Conservation (phyloP, 306 rosid genomes). For the Alnus rubra region DNA sequence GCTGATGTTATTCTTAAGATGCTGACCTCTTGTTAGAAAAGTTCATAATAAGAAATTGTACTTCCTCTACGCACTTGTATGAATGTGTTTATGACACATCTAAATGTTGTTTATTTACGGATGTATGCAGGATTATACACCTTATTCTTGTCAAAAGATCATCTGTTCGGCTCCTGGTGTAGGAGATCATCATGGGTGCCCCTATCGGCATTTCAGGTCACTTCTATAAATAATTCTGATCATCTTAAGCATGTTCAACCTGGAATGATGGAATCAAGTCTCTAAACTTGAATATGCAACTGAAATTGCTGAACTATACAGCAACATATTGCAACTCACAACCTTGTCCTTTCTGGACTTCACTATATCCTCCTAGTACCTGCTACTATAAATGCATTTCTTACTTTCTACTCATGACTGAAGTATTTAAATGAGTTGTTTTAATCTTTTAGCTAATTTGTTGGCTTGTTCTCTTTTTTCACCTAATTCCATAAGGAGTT, state of each 20-base stretch:
- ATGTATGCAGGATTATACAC: conserved; percentile 76
- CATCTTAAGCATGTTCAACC: not conserved
- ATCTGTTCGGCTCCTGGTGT: conserved; percentile 81
- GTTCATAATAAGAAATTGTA: not conserved
- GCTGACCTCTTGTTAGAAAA: not conserved
- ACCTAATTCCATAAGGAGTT: not conserved
- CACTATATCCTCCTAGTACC: not conserved
- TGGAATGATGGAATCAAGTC: not conserved
- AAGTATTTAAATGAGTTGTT: not conserved
- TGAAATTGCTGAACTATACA: not conserved
- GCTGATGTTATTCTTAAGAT: conserved; percentile 7
- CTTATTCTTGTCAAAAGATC: conserved; percentile 81
- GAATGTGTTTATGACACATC: conserved; percentile 25
- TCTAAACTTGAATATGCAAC: conserved; percentile 10
- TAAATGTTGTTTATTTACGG: conserved; percentile 25
- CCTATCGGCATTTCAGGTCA: conserved; percentile 95
- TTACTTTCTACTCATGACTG: not conserved
- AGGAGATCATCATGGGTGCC: conserved; percentile 99
- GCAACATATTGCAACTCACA: not conserved
- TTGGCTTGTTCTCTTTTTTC: not conserved
- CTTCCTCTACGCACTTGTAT: conserved; percentile 22
- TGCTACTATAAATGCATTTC: not conserved
- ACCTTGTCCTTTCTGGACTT: not conserved
- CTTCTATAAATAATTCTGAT: conserved; percentile 20
- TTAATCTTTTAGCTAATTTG: not conserved